Percentiles rank a stretch among this genome's conserved stretches.
phyloP scores from a whole-genome alignment of 192 early-diverging fungal genomes.

The Pecoramyces ruminantium region DNA sequence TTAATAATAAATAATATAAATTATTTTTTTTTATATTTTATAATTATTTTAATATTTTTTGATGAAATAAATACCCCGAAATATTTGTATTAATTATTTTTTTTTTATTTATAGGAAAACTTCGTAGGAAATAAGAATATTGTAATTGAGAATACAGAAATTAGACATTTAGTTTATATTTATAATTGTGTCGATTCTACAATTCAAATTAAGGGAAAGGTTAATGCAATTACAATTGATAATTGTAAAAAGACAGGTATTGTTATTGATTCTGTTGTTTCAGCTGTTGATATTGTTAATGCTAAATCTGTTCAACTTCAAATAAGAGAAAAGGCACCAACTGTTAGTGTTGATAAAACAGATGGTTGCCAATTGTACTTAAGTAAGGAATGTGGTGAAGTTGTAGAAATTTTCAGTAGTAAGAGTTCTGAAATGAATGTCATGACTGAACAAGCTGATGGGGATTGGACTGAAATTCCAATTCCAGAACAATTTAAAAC shows the following conservation, averaged over 20 bases:
- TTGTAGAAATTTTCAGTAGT: conserved; percentile 74
- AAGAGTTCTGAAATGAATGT: conserved; percentile 88
- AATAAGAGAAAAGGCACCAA: conserved; percentile 62
- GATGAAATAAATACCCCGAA: too few relatives aligned
- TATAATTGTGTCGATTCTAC: conserved; percentile 85
- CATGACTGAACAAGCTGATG: conserved; percentile 51
- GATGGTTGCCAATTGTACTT: conserved; percentile 86
- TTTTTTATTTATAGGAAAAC: conserved; percentile 43
- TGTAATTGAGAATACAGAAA: conserved; percentile 60
- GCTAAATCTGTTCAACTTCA: conserved; percentile 76
- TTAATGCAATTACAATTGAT: conserved; percentile 79
- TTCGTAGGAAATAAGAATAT: conserved; percentile 52
- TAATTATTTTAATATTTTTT: too few relatives aligned
- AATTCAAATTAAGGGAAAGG: conserved; percentile 78
- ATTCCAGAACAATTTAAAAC: conserved; percentile 88
- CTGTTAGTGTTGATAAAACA: conserved; percentile 77
- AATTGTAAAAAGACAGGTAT: conserved; percentile 79
- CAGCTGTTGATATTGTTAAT: conserved; percentile 80
- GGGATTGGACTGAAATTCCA: conserved; percentile 67
- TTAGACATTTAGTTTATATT: conserved; percentile 83
- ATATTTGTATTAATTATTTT: background rate
- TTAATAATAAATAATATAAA: too few relatives aligned
- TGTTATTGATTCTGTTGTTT: conserved; percentile 64
- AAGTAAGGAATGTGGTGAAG: conserved; percentile 48
- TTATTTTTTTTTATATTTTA: background rate